These are phyloP conservation scores for Talaromyces sp. DNA, from an alignment of 2,329 filamentous ascomycete species.

Conservation along the genomic window DNA sequence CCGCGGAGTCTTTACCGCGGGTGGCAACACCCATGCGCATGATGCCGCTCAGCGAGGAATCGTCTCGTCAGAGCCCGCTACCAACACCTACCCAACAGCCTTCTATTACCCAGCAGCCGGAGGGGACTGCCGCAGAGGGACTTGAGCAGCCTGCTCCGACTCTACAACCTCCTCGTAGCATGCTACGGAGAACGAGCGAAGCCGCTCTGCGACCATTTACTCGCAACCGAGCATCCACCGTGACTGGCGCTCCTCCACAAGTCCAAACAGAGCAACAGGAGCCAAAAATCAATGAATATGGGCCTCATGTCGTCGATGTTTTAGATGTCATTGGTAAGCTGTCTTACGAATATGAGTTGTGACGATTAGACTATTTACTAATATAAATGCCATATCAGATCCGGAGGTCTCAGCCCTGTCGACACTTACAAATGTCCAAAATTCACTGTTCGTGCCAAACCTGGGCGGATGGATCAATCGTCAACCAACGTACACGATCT, in stretches of 20 bases:
- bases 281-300: conserved; percentile 53
- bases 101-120: not conserved
- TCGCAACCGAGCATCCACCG: conserved; percentile 38
- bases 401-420: conserved; percentile 81
- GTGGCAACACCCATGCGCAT: conserved; percentile 33
- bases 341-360: not conserved
- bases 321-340: conserved; percentile 68
- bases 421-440: conserved; percentile 85
- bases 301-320: conserved; percentile 65
- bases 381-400: conserved; percentile 54
- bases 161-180: conserved; percentile 19
- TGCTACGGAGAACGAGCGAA: conserved; percentile 38
- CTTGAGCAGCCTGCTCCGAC: conserved; percentile 19
- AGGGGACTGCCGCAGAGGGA: conserved; percentile 13
- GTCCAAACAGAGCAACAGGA: conserved; percentile 11
- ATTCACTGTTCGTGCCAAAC: conserved; percentile 83
- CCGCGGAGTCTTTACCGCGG: conserved; percentile 22
- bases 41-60: conserved; percentile 38
- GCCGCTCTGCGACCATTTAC: conserved; percentile 35
- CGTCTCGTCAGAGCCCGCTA: conserved; percentile 22
- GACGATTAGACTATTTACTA: conserved; percentile 12
- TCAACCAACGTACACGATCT: conserved; percentile 75
- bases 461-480: conserved; percentile 76
- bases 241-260: conserved; percentile 23
- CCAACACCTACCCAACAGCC: conserved; percentile 8